Evolutionary conservation across 208 protist genomes (phyloP).

Genomic region (Porcisia hertigi): DNA sequence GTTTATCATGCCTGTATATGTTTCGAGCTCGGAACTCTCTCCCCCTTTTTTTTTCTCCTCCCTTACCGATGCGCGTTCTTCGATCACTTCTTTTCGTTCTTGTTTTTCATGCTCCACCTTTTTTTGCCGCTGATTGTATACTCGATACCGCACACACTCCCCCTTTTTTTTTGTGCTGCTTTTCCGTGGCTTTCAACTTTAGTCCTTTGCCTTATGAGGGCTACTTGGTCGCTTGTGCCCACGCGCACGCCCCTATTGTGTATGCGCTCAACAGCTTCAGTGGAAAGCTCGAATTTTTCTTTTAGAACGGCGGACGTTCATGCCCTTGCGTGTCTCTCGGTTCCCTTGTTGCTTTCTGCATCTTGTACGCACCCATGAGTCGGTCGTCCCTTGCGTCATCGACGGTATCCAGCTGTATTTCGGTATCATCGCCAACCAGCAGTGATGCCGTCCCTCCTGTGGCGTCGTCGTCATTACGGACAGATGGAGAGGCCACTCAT

Average conservation of each 20-base stretch:
- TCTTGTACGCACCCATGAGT: slow-evolving; percentile 5
- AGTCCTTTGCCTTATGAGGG: not conserved
- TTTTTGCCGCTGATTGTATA: not conserved
- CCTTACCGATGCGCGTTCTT: not conserved
- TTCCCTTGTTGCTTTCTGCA: not conserved
- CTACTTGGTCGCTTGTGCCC: not conserved
- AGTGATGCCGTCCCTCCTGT: not conserved
- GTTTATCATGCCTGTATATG: not conserved
- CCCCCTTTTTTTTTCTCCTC: not conserved
- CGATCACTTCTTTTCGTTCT: not conserved
- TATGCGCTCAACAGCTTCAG: not conserved
- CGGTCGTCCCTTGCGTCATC: slow-evolving; percentile 1
- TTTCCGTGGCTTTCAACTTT: not conserved
- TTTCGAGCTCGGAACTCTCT: not conserved
- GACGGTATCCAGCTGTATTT: not conserved
- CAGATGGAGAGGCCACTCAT: not conserved
- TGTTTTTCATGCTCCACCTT: not conserved
- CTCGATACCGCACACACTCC: not conserved
- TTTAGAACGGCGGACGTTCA: not conserved
- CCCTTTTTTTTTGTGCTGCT: not conserved
- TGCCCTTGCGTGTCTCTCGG: not conserved
- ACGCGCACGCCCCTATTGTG: not conserved
- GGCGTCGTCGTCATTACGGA: not conserved
- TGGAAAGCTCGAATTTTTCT: not conserved
- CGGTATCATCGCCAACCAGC: not conserved